phyloP scores from a whole-genome alignment of 805 yeast species.

The Sugiyamaella americana region DNA sequence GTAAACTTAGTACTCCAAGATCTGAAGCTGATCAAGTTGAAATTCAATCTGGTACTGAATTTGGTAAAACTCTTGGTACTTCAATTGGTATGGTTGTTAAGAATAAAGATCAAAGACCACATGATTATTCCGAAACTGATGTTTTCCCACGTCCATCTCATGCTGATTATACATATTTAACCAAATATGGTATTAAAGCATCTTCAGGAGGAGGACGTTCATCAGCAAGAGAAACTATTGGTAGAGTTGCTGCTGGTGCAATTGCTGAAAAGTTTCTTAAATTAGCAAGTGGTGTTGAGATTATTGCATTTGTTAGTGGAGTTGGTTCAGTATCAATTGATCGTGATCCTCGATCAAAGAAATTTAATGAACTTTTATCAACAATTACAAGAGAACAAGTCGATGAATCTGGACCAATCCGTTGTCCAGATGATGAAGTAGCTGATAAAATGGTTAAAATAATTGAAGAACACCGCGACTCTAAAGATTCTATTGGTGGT shows the following conservation, averaged over 20 bases:
- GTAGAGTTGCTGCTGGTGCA: conserved; percentile 98
- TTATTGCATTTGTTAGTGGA: conserved; percentile 93
- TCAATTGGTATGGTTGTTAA: conserved; percentile 91
- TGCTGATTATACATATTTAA: conserved; percentile 90
- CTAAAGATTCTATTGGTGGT: conserved; percentile 93
- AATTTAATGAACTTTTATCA: conserved; percentile 60
- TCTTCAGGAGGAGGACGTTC: conserved; percentile 97
- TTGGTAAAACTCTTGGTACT: conserved; percentile 85
- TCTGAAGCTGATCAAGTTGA: conserved; percentile 90
- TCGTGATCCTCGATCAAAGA: conserved; percentile 58
- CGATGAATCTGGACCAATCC: conserved; percentile 80
- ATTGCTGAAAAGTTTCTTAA: conserved; percentile 87
- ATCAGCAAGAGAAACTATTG: conserved; percentile 95
- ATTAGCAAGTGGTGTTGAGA: conserved; percentile 76
- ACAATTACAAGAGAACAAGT: conserved; percentile 84
- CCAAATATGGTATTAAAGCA: conserved; percentile 88
- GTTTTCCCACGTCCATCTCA: conserved; percentile 96
- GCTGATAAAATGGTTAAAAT: conserved; percentile 78
- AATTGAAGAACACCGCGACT: conserved; percentile 79
- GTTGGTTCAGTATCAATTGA: conserved; percentile 78
- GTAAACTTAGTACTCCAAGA: conserved; percentile 86
- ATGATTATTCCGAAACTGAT: conserved; percentile 93
- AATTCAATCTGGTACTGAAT: conserved; percentile 92
- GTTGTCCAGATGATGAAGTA: conserved; percentile 79
- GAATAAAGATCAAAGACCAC: conserved; percentile 95